These are phyloP conservation scores for Alternaria atra DNA, from an alignment of 2,329 filamentous ascomycete species.

Conservation along the genomic window DNA sequence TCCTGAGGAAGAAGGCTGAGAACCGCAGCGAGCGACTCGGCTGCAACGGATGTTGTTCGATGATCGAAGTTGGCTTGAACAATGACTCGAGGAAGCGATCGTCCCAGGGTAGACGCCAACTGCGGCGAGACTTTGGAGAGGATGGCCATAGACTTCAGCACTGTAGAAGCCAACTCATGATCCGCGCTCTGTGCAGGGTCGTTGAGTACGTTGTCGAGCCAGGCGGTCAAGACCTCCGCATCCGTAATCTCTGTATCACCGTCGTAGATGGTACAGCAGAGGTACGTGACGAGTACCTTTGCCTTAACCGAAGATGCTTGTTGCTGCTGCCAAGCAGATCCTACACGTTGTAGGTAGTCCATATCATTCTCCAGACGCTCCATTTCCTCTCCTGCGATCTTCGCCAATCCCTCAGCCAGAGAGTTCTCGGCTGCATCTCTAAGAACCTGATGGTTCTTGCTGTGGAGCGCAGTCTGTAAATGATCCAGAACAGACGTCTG, in stretches of 20 bases:
- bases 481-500: constrained; percentile 76
- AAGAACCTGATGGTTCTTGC: constrained; percentile 25
- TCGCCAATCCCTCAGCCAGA: constrained; percentile 67
- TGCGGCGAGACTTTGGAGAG: constrained; percentile 77
- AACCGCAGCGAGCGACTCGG: constrained; percentile 83
- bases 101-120: constrained; percentile 78
- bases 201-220: constrained; percentile 83
- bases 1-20: constrained; percentile 87
- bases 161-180: constrained; percentile 76
- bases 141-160: constrained; percentile 83
- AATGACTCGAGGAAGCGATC: constrained; percentile 84
- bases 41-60: constrained; percentile 76
- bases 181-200: constrained; percentile 86
- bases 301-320: constrained; percentile 88
- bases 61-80: constrained; percentile 80
- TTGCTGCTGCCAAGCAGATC: constrained; percentile 84
- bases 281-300: constrained; percentile 79
- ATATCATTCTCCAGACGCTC: constrained; percentile 85
- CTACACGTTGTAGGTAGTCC: constrained; percentile 82
- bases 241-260: constrained; percentile 75
- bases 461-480: constrained; percentile 53
- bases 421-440: constrained; percentile 39
- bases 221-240: constrained; percentile 77
- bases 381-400: constrained; percentile 83
- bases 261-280: constrained; percentile 85